Base-by-base conservation (phyloP, 768 basidiomycete species). In the Kwoniella botswanensis region DNA sequence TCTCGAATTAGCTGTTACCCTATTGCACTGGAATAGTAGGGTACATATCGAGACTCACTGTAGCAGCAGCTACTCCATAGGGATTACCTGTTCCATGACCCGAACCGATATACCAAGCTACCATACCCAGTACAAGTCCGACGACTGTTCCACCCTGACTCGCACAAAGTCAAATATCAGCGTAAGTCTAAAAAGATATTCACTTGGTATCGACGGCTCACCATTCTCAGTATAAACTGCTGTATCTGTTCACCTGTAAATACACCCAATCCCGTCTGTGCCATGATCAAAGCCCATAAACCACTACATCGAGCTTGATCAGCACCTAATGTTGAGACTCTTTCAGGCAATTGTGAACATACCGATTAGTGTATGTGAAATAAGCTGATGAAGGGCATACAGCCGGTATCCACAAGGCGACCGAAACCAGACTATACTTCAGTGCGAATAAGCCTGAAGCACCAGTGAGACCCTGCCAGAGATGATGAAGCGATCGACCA, bases 221-320 rank as follows among this genome's bases (percentile, higher is more conserved):
- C 68, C 67, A 89, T 82, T 0, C 89, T 88, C 26, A 86, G 74
- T 50, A 88, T 68, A 72, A 87, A 87, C 46, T 86, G 85, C 7
- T 58, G 61, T 35, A 89, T 85, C 76, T 89, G 89, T 77, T 90
- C 88, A 10, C 88, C 88, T 3, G 86, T 85, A 74, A 86, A 89
- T 44, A 89, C 85, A 57, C 86, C 88, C 63, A 89, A 68, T 15
- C 87, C 88, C 0, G 87, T 88, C 73, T 89, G 89, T 0, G 87
- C 86, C 87, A 88, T 89, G 75, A 89, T 88, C 59, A 89, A 80
- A 4, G 88, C 88, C 88, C 88, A 89, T 4, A 88, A 63, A 4
- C 87, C 87, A 67, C 86, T 87, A 63, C 87, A 71, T 2, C 75
- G 70, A 65, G 87, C 88, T 86, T 86, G 1, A 68, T 72, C 59